A percentile compares a stretch with the other conserved stretches of the same genome.
Evolutionary conservation across 2,329 filamentous ascomycete species (phyloP).

Genomic region (Chrysoporthe puriensis): DNA sequence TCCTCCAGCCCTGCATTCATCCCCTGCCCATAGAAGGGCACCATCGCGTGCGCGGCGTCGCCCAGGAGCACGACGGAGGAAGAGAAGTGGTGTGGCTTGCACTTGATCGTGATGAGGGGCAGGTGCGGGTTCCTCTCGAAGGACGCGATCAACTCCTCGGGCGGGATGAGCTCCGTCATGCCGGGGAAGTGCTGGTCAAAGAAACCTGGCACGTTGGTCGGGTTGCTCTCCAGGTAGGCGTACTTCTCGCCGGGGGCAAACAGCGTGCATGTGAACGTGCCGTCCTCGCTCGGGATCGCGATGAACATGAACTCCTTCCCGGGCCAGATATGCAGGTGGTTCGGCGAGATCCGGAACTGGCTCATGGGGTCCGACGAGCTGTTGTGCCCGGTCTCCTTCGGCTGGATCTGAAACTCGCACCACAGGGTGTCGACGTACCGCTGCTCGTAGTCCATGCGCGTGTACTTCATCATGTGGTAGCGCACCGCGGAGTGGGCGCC

Average conservation of each 20-base stretch:
- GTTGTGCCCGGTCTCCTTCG: conserved; percentile 41
- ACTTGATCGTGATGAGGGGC: conserved; percentile 92
- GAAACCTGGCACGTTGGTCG: conserved; percentile 66
- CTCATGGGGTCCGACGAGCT: conserved; percentile 40
- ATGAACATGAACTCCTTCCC: conserved; percentile 97
- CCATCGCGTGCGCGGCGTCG: conserved; percentile 96
- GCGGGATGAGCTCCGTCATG: conserved; percentile 72
- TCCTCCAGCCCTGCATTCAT: conserved; percentile 98
- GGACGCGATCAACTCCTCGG: conserved; percentile 69
- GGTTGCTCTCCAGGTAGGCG: conserved; percentile 65
- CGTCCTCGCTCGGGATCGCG: conserved; percentile 84
- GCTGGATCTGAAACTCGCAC: conserved; percentile 89
- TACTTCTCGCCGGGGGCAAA: conserved; percentile 80
- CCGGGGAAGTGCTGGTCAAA: conserved; percentile 88
- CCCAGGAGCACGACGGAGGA: conserved; percentile 83
- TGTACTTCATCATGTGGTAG: conserved; percentile 95
- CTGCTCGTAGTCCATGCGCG: conserved; percentile 87
- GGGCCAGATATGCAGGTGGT: conserved; percentile 98
- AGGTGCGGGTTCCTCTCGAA: conserved; percentile 86
- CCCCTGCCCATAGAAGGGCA: conserved; percentile 97
- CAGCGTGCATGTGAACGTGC: conserved; percentile 91
- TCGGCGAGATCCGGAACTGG: conserved; percentile 80
- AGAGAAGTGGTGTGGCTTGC: conserved; percentile 80
- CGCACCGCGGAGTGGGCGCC: conserved; percentile 91
- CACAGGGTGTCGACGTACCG: conserved; percentile 95